Base-by-base conservation (phyloP, 1,139 yeast species). In the Lodderomyces margitis region DNA sequence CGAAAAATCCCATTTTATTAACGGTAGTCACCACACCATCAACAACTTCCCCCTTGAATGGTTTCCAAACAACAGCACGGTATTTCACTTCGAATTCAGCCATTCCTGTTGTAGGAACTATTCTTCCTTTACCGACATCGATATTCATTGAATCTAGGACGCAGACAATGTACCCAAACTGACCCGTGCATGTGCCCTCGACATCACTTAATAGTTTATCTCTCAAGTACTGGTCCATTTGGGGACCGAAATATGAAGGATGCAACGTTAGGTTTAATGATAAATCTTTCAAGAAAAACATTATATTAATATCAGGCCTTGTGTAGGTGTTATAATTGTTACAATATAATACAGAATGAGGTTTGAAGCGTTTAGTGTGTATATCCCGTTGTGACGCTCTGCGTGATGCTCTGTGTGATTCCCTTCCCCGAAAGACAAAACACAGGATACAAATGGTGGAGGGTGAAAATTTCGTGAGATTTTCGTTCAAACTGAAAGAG, bases 111-210 rank as follows among this genome's bases (percentile, higher is more conserved):
- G 92, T 84, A 2, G 98, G 96, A 39, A 92, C 78, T 49, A 92
- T 87, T 55, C 88, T 75, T 23, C 98, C 99, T 55, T 88, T 85
- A 39, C 97, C 98, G 36, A 92, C 95, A 59, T 92, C 97, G 47
- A 94, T 88, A 54, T 84, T 81, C 85, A 87, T 88, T 52, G 95
- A 88, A 59, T 92, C 98, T 61, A 92, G 74, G 34, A 92, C 98
- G 66, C 98, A 92, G 45, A 92, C 86, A 54, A 92, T 92, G 64
- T 92, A 92, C 6, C 99, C 99, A 67, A 92, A 92, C 63, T 92
- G 96, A 54, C 99, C 99, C 1, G 98, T 89, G 68, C 98, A 94
- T 1, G 98, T 89, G 16, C 99, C 99, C 65, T 92, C 99, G 37
- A 94, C 98, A 58, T 92, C 98, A 52, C 88, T 89, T 46, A 94